phyloP scores from a whole-genome alignment of 2,329 filamentous ascomycete genomes.

The Botryotinia globosa region DNA sequence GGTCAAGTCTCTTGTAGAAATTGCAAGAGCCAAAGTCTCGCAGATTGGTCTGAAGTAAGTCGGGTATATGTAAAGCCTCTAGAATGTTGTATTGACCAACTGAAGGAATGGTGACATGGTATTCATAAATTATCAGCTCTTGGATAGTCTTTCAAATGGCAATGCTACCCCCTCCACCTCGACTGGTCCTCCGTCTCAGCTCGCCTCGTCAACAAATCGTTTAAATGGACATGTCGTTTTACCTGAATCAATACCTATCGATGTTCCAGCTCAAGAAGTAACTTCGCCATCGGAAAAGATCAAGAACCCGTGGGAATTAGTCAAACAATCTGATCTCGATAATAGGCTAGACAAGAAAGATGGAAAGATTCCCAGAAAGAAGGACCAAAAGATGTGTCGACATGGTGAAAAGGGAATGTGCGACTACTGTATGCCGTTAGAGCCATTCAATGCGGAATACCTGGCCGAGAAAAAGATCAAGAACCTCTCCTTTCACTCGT shows the following conservation, averaged over 20 bases:
- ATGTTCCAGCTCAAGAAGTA: slow-evolving; percentile 50
- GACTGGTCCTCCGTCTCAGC: slow-evolving; percentile 31
- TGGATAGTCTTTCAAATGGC: slow-evolving; percentile 46
- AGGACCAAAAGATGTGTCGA: slow-evolving; percentile 83
- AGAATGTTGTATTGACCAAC: slow-evolving; percentile 4
- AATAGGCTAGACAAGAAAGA: slow-evolving; percentile 81
- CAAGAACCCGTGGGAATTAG: slow-evolving; percentile 89
- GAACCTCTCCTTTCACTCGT: slow-evolving; percentile 92
- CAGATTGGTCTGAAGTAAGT: slow-evolving; percentile 59
- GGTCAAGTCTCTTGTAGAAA: slow-evolving; percentile 56
- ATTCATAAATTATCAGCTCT: slow-evolving; percentile 76
- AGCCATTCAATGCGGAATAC: slow-evolving; percentile 88
- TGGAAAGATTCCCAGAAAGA: slow-evolving; percentile 79
- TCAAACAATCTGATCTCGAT: slow-evolving; percentile 84
- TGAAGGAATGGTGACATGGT: slow-evolving; percentile 84
- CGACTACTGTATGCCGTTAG: slow-evolving; percentile 96
- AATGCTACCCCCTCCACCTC: slow-evolving; percentile 41
- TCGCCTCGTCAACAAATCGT: slow-evolving; percentile 54
- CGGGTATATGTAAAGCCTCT: neutral
- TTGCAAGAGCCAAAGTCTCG: slow-evolving; percentile 53
- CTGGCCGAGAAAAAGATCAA: slow-evolving; percentile 97
- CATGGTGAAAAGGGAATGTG: slow-evolving; percentile 98
- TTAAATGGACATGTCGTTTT: slow-evolving; percentile 76
- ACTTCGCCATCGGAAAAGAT: slow-evolving; percentile 59
- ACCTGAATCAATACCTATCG: slow-evolving; percentile 64